Evolutionary conservation across 352 stramenopile species (phyloP).

Genomic region (Aphanomyces astaci): DNA sequence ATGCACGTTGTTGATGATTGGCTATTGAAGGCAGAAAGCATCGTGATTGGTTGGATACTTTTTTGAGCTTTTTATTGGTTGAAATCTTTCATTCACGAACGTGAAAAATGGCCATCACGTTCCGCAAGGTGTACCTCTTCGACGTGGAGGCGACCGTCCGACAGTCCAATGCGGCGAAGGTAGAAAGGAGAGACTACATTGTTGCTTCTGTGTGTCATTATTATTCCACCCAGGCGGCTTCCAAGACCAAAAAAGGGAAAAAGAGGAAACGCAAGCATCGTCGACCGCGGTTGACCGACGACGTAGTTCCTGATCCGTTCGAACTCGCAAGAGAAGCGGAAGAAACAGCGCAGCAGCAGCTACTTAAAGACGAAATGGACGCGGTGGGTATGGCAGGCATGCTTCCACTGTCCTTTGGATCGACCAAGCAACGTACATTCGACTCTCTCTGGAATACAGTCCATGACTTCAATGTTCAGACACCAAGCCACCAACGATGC

Average conservation of each 20-base stretch:
- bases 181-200: not conserved
- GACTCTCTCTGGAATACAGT: not conserved
- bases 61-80: not conserved
- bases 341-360: not conserved
- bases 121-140: constrained; percentile 16
- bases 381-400: constrained; percentile 14
- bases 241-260: not conserved
- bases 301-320: not conserved
- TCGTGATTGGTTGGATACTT: not conserved
- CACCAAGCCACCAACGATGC: not conserved
- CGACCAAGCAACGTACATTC: constrained; percentile 8
- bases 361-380: constrained; percentile 15
- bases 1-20: not conserved
- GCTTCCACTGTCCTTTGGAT: constrained; percentile 19
- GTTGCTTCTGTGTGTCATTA: not conserved
- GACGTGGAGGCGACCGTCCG: not conserved
- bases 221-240: not conserved
- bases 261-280: constrained; percentile 10
- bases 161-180: not conserved
- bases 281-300: not conserved
- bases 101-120: constrained; percentile 25
- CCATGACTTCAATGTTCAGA: not conserved
- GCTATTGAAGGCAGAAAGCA: no score
- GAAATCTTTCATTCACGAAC: no score
- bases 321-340: constrained; percentile 4